phyloP scores from a whole-genome alignment of 2,329 filamentous ascomycete genomes.

The Phialophora chinensis region DNA sequence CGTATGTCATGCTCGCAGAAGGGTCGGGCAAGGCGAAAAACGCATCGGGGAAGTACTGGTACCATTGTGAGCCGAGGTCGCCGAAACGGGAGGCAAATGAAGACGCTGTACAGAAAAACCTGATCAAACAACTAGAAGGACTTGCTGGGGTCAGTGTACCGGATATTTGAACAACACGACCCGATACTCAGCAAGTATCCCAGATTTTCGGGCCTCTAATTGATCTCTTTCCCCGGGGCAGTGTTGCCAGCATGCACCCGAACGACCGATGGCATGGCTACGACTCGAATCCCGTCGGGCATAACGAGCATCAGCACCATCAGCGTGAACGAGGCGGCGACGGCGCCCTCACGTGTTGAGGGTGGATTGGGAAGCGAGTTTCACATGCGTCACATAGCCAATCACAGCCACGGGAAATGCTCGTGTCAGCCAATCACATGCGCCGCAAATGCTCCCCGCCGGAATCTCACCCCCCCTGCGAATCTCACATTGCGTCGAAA shows the following conservation, averaged over 20 bases:
- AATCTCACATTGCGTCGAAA: not conserved
- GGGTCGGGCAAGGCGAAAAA: constrained; percentile 45
- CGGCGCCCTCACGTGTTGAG: too few species aligned
- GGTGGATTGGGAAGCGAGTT: not conserved
- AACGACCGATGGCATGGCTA: not conserved
- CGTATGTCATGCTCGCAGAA: constrained; percentile 57
- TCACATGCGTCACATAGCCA: not conserved
- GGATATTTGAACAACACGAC: not conserved
- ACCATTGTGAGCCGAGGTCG: constrained; percentile 42
- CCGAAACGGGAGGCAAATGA: constrained; percentile 46
- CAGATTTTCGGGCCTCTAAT: not conserved
- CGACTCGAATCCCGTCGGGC: not conserved
- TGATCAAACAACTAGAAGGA: constrained; percentile 48
- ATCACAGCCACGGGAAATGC: not conserved
- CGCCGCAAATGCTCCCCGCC: not conserved
- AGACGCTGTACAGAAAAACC: constrained; percentile 51
- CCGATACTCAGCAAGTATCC: not conserved
- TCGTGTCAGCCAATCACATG: not conserved
- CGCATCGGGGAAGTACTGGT: constrained; percentile 51
- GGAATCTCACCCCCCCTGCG: not conserved
- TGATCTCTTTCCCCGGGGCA: not conserved
- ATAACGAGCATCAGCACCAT: not conserved
- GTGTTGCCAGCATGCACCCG: not conserved
- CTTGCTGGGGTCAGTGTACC: constrained; percentile 38
- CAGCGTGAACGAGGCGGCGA: not conserved